Evolutionary conservation across 768 basidiomycete species (phyloP).

Genomic region (Clavulina sp.): DNA sequence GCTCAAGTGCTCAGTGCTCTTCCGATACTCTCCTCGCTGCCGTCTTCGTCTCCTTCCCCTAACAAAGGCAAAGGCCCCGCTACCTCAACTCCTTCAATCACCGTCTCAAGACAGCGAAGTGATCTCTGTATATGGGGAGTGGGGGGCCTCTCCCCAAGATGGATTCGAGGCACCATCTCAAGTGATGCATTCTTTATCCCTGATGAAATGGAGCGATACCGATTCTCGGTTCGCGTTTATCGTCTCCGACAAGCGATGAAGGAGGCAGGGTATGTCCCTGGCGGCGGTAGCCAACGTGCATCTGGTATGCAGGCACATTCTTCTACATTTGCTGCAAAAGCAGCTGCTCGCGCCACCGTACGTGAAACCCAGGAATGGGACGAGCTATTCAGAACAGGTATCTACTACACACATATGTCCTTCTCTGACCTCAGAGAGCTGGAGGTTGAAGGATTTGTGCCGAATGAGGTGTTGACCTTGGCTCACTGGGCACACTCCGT

Average conservation of each 20-base stretch:
- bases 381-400: conserved; percentile 52
- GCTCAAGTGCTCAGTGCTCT: conserved; percentile 6
- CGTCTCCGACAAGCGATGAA: conserved; percentile 35
- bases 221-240: conserved; percentile 54
- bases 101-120: conserved; percentile 1
- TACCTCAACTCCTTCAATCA: too few species aligned
- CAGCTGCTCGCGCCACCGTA: too few species aligned
- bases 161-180: conserved; percentile 57
- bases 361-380: conserved; percentile 52
- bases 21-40: too few species aligned
- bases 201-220: conserved; percentile 65
- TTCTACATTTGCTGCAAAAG: too few species aligned
- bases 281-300: conserved; percentile 23
- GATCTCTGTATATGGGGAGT: conserved; percentile 51
- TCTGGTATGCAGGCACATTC: too few species aligned
- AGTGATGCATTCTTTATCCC: conserved; percentile 67
- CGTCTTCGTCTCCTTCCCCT: conserved; percentile 12
- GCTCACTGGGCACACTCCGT: conserved; percentile 66
- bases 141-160: conserved; percentile 52
- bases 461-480: conserved; percentile 46
- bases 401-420: conserved; percentile 74
- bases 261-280: conserved; percentile 6
- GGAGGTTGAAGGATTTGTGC: conserved; percentile 58
- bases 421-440: conserved; percentile 66
- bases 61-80: too few species aligned